Evolutionary conservation across 495 filamentous ascomycete genomes (phyloP).

Genomic region (Aspergillus sclerotiicarbonarius): DNA sequence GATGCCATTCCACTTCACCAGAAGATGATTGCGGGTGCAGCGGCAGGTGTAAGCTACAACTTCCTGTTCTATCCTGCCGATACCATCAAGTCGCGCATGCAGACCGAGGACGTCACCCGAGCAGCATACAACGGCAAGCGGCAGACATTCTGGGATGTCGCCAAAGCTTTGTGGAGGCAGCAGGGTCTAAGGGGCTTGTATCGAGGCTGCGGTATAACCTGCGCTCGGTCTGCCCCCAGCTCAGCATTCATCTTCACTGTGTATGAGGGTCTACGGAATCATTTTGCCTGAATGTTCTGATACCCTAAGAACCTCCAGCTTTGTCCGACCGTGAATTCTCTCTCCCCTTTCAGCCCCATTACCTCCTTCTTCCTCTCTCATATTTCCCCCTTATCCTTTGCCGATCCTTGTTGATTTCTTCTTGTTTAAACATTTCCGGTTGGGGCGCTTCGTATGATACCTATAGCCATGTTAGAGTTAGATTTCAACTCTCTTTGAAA

Average conservation of each 20-base stretch:
- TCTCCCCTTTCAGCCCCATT: neutral
- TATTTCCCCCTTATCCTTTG: neutral
- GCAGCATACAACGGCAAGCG: constrained; percentile 30
- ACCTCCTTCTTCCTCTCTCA: neutral
- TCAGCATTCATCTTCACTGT: constrained; percentile 97
- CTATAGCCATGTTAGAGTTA: constrained; percentile 19
- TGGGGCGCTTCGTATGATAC: constrained; percentile 15
- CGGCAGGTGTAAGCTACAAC: constrained; percentile 90
- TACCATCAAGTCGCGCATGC: constrained; percentile 94
- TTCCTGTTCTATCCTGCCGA: constrained; percentile 96
- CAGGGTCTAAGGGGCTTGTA: constrained; percentile 85
- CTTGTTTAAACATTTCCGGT: constrained; percentile 5
- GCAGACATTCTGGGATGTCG: constrained; percentile 67
- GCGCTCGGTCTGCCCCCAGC: constrained; percentile 79
- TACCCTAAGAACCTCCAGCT: neutral
- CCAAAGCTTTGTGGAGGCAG: constrained; percentile 68
- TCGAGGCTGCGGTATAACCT: constrained; percentile 92
- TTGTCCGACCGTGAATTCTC: neutral
- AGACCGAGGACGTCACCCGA: constrained; percentile 71
- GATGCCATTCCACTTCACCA: constrained; percentile 57
- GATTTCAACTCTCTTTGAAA: constrained; percentile 7
- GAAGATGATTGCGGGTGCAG: constrained; percentile 83
- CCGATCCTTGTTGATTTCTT: neutral
- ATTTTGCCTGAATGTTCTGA: constrained; percentile 47
- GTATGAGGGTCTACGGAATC: constrained; percentile 76